A percentile compares a stretch with the other conserved stretches of the same genome.
Evolutionary conservation across 768 basidiomycete species (phyloP).

Genomic region (Gloeostereum incarnatum): DNA sequence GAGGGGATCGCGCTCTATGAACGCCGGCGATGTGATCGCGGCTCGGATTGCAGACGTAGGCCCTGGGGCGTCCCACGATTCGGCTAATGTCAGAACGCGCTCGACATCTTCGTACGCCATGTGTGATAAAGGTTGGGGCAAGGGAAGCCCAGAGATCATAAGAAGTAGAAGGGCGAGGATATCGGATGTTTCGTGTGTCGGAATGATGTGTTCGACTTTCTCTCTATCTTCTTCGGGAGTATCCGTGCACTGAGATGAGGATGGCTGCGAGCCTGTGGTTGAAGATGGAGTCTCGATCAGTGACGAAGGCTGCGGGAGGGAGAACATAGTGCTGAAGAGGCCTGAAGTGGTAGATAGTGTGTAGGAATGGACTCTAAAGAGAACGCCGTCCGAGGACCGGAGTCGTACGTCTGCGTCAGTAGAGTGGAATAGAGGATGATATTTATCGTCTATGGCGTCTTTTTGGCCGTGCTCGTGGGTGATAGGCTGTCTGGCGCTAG

Average conservation of each 20-base stretch:
- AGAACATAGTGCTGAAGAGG: conserved; percentile 40
- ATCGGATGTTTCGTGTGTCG: conserved; percentile 4
- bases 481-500: too few relatives aligned
- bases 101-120: conserved; percentile 37
- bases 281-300: conserved; percentile 6
- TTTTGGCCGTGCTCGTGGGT: too few relatives aligned
- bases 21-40: conserved; percentile 34
- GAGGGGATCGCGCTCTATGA: conserved; percentile 35
- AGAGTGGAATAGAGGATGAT: conserved; percentile 10
- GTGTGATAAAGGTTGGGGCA: not conserved
- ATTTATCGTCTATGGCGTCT: too few relatives aligned
- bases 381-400: conserved; percentile 21
- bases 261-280: not conserved
- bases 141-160: conserved; percentile 3
- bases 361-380: conserved; percentile 36
- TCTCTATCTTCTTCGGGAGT: not conserved
- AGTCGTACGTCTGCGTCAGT: conserved; percentile 13
- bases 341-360: conserved; percentile 43
- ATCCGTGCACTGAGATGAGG: not conserved
- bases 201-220: not conserved
- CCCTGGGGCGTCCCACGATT: conserved; percentile 66
- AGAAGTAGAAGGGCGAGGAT: conserved; percentile 5
- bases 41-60: conserved; percentile 47
- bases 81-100: conserved; percentile 46
- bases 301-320: conserved; percentile 28